phyloP scores from a whole-genome alignment of 352 stramenopile species.

The Globisporangium canariense region DNA sequence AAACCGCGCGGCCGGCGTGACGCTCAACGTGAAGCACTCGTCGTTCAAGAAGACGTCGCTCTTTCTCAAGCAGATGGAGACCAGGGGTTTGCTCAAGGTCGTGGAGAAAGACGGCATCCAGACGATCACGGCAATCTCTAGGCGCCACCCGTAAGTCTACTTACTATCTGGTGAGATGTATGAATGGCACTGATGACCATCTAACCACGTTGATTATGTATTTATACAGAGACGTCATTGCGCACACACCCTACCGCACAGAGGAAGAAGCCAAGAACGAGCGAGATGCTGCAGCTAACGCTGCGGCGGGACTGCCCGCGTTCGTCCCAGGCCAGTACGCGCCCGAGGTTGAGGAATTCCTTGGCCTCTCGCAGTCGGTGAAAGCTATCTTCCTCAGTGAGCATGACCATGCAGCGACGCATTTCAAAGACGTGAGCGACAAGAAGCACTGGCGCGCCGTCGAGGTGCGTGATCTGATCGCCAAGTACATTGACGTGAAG shows the following conservation, averaged over 20 bases:
- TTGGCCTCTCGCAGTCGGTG: slow-evolving; percentile 52
- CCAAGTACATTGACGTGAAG: slow-evolving; percentile 55
- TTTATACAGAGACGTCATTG: slow-evolving; percentile 44
- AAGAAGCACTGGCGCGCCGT: slow-evolving; percentile 52
- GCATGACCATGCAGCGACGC: slow-evolving; percentile 15
- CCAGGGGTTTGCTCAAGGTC: slow-evolving; percentile 47
- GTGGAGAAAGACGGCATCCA: slow-evolving; percentile 76
- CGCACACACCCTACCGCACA: slow-evolving; percentile 51
- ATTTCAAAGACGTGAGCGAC: slow-evolving; percentile 24
- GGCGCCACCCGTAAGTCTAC: slow-evolving; percentile 67
- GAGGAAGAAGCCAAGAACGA: slow-evolving; percentile 50
- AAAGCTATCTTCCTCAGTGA: slow-evolving; percentile 47
- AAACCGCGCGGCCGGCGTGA: slow-evolving; percentile 43
- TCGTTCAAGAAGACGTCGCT: slow-evolving; percentile 82
- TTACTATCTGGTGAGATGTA: slow-evolving; percentile 2
- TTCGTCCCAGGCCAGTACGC: slow-evolving; percentile 61
- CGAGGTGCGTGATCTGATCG: slow-evolving; percentile 60
- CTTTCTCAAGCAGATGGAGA: slow-evolving; percentile 67
- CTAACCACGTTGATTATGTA: not conserved
- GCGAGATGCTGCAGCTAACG: slow-evolving; percentile 36
- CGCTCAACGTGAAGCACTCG: slow-evolving; percentile 72
- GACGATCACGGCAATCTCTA: slow-evolving; percentile 61
- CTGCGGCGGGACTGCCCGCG: slow-evolving; percentile 31
- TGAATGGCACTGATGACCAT: slow-evolving; percentile 1
- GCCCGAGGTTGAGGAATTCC: slow-evolving; percentile 62